phyloP scores from a whole-genome alignment of 2,329 filamentous ascomycete species.

The Neophaeococcomyces mojaviensis region DNA sequence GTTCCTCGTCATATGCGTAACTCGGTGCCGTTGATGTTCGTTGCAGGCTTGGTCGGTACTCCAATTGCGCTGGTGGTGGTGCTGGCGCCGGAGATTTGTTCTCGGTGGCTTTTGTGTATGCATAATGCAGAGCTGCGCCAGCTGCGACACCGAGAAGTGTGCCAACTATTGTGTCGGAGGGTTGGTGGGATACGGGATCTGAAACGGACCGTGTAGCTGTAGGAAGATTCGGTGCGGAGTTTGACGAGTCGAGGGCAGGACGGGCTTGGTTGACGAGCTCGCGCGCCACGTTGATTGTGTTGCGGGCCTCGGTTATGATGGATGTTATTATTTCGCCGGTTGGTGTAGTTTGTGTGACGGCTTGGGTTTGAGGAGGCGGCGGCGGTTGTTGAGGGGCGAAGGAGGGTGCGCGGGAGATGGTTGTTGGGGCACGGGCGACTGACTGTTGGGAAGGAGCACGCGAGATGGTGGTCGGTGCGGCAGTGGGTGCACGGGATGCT shows the following conservation, averaged over 20 bases:
- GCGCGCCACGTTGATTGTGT: constrained; percentile 21
- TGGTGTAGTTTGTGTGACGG: constrained; percentile 7
- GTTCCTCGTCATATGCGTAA: not conserved
- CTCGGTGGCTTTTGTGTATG: constrained; percentile 53
- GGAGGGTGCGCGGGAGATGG: not conserved
- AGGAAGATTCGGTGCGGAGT: constrained; percentile 16
- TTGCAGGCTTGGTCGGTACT: constrained; percentile 1
- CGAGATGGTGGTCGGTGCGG: constrained; percentile 5
- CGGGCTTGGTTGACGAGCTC: constrained; percentile 20
- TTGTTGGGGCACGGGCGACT: constrained; percentile 1
- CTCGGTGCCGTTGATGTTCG: constrained; percentile 1
- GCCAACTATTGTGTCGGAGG: constrained; percentile 61
- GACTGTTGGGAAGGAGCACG: not conserved
- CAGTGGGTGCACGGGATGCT: constrained; percentile 3
- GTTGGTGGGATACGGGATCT: constrained; percentile 24
- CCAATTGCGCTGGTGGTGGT: not conserved
- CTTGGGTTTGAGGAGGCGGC: not conserved
- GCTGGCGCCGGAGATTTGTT: constrained; percentile 28
- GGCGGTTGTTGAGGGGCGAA: not conserved
- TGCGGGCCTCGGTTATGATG: constrained; percentile 35
- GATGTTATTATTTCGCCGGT: constrained; percentile 28
- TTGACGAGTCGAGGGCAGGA: constrained; percentile 10
- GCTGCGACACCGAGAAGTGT: constrained; percentile 73
- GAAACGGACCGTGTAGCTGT: constrained; percentile 21
- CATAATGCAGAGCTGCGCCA: constrained; percentile 68